Evolutionary conservation across 2,329 filamentous ascomycete genomes (phyloP), one percentile per base, ranked within the genome.

Genomic region (Sphaerulina musiva): DNA sequence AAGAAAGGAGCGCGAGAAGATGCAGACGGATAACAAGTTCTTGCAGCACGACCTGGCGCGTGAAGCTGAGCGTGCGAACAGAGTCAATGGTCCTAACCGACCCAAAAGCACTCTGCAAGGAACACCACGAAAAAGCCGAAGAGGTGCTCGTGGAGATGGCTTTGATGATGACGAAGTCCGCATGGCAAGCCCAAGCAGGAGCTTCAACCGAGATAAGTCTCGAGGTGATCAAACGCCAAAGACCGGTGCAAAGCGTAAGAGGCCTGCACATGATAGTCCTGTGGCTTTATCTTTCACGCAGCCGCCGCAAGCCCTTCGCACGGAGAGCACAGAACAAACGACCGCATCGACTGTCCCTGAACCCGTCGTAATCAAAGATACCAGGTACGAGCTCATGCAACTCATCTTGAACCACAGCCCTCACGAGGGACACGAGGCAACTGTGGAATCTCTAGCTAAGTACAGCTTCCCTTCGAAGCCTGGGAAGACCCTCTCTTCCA

Each of bases 1-100:
- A n/a, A 74, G 80, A 31, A 81, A 81, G 9, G 83, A 86, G 17
- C 78, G 85, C 55, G 81, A 84, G 62, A 81, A 78, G 55, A 80
- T 81, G 47, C 76, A 81, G 52, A 89, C 84, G 1, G 85, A 89
- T 67, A 79, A 86, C 56, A 78, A 85, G 59, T 93, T 93, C 66
- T 74, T 86, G 29, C 81, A 84, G 64, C 81, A 86, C 59, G 87
- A 92, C 64, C 72, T 88, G 61, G 78, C 77, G 39, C 85, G 89
- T 60, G 83, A 82, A 58, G 69, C 75, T 3, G 73, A 77, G 59
- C 72, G 76, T 44, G 67, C 73, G 68, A 80, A 80, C 74, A 62
- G 78, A 76, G 48, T 64, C 62, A 60, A 60, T 63, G 57, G 53
- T 23, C 47, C 56, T 4, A 57, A 52, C 31, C 61, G 57, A 42